Percentiles rank a stretch among this genome's conserved stretches.
These are phyloP conservation scores for Termitomyces sp. DNA, from an alignment of 768 basidiomycete genomes.

Conservation along the genomic window DNA sequence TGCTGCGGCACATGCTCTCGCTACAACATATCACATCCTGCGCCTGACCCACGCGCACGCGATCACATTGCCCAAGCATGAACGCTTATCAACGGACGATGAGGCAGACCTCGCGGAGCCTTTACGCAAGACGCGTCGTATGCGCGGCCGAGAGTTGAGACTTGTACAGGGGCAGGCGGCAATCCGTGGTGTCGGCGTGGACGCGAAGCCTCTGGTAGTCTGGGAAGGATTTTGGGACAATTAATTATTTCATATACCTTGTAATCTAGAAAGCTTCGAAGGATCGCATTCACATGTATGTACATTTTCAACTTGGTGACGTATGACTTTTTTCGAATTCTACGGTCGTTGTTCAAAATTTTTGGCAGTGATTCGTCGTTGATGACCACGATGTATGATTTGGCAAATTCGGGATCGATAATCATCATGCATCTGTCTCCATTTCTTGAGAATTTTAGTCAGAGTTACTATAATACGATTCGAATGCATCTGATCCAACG, in stretches of 20 bases:
- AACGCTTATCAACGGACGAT: constrained; percentile 63
- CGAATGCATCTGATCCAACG: too few relatives aligned
- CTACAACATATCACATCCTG: constrained; percentile 72
- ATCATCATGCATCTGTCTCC: too few relatives aligned
- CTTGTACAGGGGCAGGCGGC: constrained; percentile 75
- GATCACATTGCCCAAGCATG: constrained; percentile 49
- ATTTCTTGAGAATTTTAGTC: too few relatives aligned
- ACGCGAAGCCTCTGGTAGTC: constrained; percentile 28
- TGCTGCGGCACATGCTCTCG: constrained; percentile 64
- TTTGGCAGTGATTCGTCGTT: too few relatives aligned
- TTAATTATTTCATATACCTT: neutral
- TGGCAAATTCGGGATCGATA: too few relatives aligned
- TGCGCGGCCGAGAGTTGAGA: constrained; percentile 82
- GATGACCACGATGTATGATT: too few relatives aligned
- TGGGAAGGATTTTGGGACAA: constrained; percentile 43
- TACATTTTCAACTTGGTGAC: neutral
- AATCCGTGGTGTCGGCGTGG: constrained; percentile 40
- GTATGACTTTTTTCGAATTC: neutral
- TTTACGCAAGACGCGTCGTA: constrained; percentile 60
- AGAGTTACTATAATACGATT: too few relatives aligned
- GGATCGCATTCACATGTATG: neutral
- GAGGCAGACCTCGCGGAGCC: constrained; percentile 66
- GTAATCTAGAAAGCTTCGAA: neutral
- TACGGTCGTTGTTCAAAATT: neutral
- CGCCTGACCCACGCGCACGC: constrained; percentile 54